Conservation (phyloP, 805 yeast genomes). For the Tetrapisispora iriomotensis region DNA sequence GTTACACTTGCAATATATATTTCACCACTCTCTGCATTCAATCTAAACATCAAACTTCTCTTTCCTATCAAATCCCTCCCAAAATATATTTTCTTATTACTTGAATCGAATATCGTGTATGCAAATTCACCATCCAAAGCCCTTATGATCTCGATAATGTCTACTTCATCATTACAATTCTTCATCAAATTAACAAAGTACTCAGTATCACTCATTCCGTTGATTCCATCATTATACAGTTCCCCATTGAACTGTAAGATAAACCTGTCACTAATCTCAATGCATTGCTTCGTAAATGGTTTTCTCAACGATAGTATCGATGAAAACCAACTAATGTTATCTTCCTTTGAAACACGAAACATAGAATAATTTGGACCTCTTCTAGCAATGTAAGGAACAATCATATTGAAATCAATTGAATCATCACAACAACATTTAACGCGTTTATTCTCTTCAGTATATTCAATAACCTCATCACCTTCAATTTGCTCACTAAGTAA, state of each 20-base stretch:
- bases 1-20: conserved; percentile 40
- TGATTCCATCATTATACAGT: conserved; percentile 53
- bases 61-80: conserved; percentile 82
- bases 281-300: conserved; percentile 75
- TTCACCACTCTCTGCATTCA: conserved; percentile 21
- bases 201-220: conserved; percentile 50
- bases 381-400: conserved; percentile 38
- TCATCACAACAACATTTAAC: conserved; percentile 2
- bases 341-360: conserved; percentile 9
- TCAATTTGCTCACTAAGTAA: conserved; percentile 2
- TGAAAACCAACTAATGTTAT: conserved; percentile 36
- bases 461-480: conserved; percentile 13
- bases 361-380: conserved; percentile 59
- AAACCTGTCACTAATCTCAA: conserved; percentile 27
- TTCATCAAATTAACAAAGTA: conserved; percentile 37
- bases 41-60: conserved; percentile 53
- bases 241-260: conserved; percentile 86
- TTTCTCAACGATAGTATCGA: conserved; percentile 73
- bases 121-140: conserved; percentile 79
- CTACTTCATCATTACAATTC: conserved; percentile 17
- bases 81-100: conserved; percentile 42
- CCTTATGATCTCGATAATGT: conserved; percentile 36
- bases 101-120: conserved; percentile 39
- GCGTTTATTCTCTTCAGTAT: conserved; percentile 6
- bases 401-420: conserved; percentile 22